These are phyloP conservation scores for Candida methanosorbosa DNA, from an alignment of 805 yeast genomes.

Conservation along the genomic window DNA sequence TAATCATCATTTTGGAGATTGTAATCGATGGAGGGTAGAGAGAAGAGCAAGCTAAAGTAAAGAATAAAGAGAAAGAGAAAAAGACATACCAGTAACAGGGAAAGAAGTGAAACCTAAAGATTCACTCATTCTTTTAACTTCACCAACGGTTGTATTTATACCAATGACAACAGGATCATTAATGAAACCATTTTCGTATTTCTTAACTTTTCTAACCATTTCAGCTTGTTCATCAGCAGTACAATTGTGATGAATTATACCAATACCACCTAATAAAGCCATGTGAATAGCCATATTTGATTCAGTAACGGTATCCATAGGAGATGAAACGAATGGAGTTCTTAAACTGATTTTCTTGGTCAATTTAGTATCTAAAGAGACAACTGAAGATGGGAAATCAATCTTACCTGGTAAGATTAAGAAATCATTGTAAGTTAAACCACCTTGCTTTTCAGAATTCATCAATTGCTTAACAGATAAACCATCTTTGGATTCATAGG, in stretches of 20 bases:
- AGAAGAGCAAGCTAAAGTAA: no score
- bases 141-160: constrained; percentile 70
- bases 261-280: constrained; percentile 98
- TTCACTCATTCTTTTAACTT: constrained; percentile 63
- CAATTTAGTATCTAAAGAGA: constrained; percentile 73
- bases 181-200: constrained; percentile 95
- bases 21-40: no score
- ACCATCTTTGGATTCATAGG: constrained; percentile 75
- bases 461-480: constrained; percentile 73
- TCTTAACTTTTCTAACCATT: constrained; percentile 95
- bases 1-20: no score
- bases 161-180: constrained; percentile 84
- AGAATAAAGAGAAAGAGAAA: neutral
- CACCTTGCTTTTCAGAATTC: constrained; percentile 89
- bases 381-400: constrained; percentile 73
- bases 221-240: constrained; percentile 95
- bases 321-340: constrained; percentile 94
- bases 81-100: constrained; percentile 97
- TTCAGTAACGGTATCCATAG: constrained; percentile 99
- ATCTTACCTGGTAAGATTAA: constrained; percentile 93
- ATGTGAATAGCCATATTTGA: constrained; percentile 95
- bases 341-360: constrained; percentile 88
- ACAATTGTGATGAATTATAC: constrained; percentile 97
- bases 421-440: constrained; percentile 95
- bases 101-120: constrained; percentile 89